Evolutionary conservation across 75 land plant species (phyloP), one percentile per base, ranked within the genome.

Genomic region (Cryptomeria japonica): DNA sequence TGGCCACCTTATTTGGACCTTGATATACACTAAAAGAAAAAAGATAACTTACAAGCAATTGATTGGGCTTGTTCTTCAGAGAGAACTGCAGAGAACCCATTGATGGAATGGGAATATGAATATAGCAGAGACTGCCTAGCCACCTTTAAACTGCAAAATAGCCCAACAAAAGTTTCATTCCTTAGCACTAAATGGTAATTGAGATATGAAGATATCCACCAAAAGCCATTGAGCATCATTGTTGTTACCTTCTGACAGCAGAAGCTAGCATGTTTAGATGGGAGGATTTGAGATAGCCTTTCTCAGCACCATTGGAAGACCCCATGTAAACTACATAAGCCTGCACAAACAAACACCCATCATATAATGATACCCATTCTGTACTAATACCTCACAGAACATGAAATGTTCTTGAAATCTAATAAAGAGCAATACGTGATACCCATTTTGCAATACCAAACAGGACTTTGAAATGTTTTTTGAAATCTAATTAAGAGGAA

Each of bases 261-360:
- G 64, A 53, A 85, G 56, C 42, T 42, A 85, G 32, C 68, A 85
- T 85, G 58, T 85, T 51, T 36, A 85, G 58, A 56, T 85, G 86
- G 86, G 86, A 85, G 32, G 36, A 53, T 55, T 47, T 85, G 41
- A 85, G 86, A 56, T 36, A 36, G 38, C 68, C 12, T 85, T 85
- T 85, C 18, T 32, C 58, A 32, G 32, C 38, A 36, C 86, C 86
- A 19, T 19, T 47, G 15, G 86, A 51, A 32, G 86, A 55, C 22
- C 86, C 86, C 68, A 85, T 85, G 64, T 85, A 85, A 12, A 85
- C 68, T 18, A 85, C 86, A 85, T 85, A 85, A 18, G 41, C 68
- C 86, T 85, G 38, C 77, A 75, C 77, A 75, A 34, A 11, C 3
- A 14, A 31, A 34, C 34, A 75, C 14, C 37, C 77, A 75, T 12